These are phyloP conservation scores for Cladosporium oxysporum DNA, from an alignment of 2,329 filamentous ascomycete species.

Conservation along the genomic window DNA sequence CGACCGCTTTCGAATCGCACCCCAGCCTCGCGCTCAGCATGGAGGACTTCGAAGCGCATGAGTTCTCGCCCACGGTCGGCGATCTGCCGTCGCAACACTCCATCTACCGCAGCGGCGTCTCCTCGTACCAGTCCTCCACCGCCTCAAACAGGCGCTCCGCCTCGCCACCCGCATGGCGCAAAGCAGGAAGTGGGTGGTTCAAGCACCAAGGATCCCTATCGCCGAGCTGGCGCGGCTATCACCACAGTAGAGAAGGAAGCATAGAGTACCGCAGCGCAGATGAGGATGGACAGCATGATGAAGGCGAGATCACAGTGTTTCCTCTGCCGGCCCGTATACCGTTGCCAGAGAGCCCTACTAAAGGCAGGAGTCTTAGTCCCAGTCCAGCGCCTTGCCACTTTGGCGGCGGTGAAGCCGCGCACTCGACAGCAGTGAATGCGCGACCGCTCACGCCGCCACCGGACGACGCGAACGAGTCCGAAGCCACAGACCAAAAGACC, in stretches of 20 bases:
- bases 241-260: slow-evolving; percentile 57
- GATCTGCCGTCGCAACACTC: slow-evolving; percentile 62
- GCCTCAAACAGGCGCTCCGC: slow-evolving; percentile 56
- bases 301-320: slow-evolving; percentile 48
- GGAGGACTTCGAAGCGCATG: slow-evolving; percentile 62
- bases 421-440: slow-evolving; percentile 26
- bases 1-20: slow-evolving; percentile 46
- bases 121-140: slow-evolving; percentile 43
- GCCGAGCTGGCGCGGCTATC: slow-evolving; percentile 50
- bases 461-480: slow-evolving; percentile 10
- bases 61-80: slow-evolving; percentile 55
- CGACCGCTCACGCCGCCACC: slow-evolving; percentile 16
- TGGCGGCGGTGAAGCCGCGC: slow-evolving; percentile 25
- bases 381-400: slow-evolving; percentile 33
- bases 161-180: slow-evolving; percentile 67
- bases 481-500: slow-evolving; percentile 24
- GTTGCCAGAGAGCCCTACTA: slow-evolving; percentile 57
- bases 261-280: slow-evolving; percentile 61
- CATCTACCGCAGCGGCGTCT: slow-evolving; percentile 53
- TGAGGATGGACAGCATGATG: slow-evolving; percentile 52
- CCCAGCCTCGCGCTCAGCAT: slow-evolving; percentile 62
- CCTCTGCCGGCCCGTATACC: slow-evolving; percentile 48
- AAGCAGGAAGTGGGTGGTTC: slow-evolving; percentile 62
- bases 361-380: slow-evolving; percentile 38
- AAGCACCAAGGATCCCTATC: slow-evolving; percentile 41